A percentile compares a stretch with the other conserved stretches of the same genome.
Evolutionary conservation across 2,329 filamentous ascomycete genomes (phyloP).

Genomic region (Juglanconis oblonga): DNA sequence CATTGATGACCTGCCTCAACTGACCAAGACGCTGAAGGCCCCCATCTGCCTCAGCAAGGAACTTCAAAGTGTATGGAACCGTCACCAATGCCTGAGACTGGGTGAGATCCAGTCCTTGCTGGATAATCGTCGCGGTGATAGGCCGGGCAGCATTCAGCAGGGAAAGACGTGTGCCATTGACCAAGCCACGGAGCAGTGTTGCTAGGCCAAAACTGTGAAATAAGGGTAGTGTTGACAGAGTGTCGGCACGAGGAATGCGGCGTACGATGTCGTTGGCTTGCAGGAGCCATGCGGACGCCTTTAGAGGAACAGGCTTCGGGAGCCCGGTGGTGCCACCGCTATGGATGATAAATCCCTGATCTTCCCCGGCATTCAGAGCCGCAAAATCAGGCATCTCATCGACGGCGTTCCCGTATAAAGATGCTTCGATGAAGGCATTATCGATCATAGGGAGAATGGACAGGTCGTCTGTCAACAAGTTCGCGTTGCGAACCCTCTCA

Average conservation of each 20-base stretch:
- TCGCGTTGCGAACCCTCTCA: neutral
- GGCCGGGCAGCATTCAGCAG: constrained; percentile 3
- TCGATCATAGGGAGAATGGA: neutral
- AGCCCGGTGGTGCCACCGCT: constrained; percentile 10
- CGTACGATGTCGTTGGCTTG: constrained; percentile 5
- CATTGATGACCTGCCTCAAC: constrained; percentile 6
- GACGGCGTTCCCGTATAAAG: neutral
- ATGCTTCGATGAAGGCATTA: neutral
- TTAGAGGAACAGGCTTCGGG: constrained; percentile 5
- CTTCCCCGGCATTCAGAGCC: neutral
- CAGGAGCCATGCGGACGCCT: constrained; percentile 2
- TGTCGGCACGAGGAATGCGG: constrained; percentile 1
- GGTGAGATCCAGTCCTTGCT: neutral
- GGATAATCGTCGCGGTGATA: neutral
- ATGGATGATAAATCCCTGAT: constrained; percentile 2
- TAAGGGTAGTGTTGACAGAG: constrained; percentile 1
- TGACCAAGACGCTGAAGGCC: neutral
- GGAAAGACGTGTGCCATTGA: constrained; percentile 3
- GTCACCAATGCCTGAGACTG: neutral
- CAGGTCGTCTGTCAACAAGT: neutral
- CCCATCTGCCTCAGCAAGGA: constrained; percentile 1
- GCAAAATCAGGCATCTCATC: neutral
- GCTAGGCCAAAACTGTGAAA: constrained; percentile 10
- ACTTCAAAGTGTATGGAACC: constrained; percentile 7
- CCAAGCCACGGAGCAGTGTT: constrained; percentile 4